Base-by-base conservation (phyloP, 495 filamentous ascomycete genomes). In the Podospora anserina region DNA sequence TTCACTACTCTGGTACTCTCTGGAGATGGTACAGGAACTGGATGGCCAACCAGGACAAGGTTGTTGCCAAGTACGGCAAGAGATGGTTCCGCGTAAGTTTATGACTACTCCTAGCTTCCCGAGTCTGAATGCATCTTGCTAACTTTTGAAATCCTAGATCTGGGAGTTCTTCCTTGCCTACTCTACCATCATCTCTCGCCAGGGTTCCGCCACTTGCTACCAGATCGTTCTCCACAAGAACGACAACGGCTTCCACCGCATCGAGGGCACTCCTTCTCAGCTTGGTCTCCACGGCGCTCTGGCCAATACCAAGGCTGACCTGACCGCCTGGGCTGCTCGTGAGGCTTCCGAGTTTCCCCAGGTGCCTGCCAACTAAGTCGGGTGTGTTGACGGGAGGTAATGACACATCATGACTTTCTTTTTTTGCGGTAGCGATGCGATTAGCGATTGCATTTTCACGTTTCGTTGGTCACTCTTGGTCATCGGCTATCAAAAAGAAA, bases 11-110 rank as follows among this genome's bases (percentile, higher is more conserved):
- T 49, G 93, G 94, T 63, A 99, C 95, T 44, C 82, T 99, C 58
- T 99, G 95, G 95, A 88, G 92, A 76, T 99, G 95, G 95, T 99
- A 99, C 84, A 86, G 95, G 72, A 99, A 99, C 85, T 99, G 95
- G 95, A 85, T 98, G 78, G 95, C 85, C 78, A 99, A 98, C 86
- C 85, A 87, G 68, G 94, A 97, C 69, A 97, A 97, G 85, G 91
- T 98, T 39, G 86, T 90, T 77, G 93, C 91, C 68, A 98, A 97
- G 85, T 99, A 98, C 78, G 95, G 95, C 71, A 90, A 91, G 70
- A 83, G 91, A 72, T 99, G 95, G 95, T 99, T 93, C 86, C 89
- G 94, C 79, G 93, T 96, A 86, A 84, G 91, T 86, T 72, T 49
- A 18, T 23, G 32, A n/a, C 66, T 16, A 16, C 66, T 16, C 7